Conservation (phyloP, 352 stramenopile species). For the Globisporangium camurandrum region DNA sequence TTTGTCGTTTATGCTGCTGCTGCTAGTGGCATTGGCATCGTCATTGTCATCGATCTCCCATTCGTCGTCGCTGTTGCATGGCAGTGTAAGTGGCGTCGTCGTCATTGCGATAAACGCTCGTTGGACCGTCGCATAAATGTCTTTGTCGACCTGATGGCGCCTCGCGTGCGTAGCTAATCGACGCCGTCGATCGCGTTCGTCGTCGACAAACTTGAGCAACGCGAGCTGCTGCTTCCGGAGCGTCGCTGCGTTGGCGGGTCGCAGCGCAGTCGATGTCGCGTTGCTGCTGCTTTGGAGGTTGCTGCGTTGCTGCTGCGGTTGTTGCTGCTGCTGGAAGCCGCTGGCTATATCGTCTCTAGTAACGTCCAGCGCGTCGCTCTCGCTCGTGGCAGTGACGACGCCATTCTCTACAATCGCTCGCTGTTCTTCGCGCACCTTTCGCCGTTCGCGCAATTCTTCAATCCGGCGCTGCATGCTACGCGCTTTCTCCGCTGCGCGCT, state of each 20-base stretch:
- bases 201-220: slow-evolving; percentile 60
- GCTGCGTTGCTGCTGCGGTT: background rate
- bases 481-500: slow-evolving; percentile 66
- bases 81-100: background rate
- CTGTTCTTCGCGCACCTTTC: slow-evolving; percentile 62
- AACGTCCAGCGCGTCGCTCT: too few relatives aligned
- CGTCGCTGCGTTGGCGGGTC: slow-evolving; percentile 7
- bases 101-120: background rate
- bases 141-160: slow-evolving; percentile 33
- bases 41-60: background rate
- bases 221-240: slow-evolving; percentile 44
- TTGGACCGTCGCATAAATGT: slow-evolving; percentile 55
- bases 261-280: slow-evolving; percentile 1
- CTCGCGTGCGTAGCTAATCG: slow-evolving; percentile 52
- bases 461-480: slow-evolving; percentile 66
- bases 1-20: background rate
- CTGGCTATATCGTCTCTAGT: too few relatives aligned
- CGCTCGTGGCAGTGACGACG: slow-evolving; percentile 43
- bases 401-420: slow-evolving; percentile 66
- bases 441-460: slow-evolving; percentile 55
- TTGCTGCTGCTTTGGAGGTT: background rate
- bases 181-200: slow-evolving; percentile 52
- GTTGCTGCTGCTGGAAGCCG: too few relatives aligned
- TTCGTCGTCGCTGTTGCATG: background rate
- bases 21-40: background rate